Evolutionary conservation across 225 moss, liverwort and hornwort genomes (phyloP).

Genomic region (Climacium dendroides): DNA sequence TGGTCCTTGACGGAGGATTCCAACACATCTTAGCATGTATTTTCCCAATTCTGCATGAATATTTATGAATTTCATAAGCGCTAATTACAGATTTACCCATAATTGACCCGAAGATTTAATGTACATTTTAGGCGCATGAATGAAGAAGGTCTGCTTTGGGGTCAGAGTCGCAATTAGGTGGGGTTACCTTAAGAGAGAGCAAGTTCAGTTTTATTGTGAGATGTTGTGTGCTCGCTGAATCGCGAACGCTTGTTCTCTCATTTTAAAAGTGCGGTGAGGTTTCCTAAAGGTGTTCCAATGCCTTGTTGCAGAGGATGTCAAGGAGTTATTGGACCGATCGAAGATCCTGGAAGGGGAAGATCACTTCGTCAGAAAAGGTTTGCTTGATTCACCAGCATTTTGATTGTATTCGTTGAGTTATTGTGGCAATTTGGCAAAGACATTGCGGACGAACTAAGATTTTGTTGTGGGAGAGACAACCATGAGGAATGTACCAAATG

Average conservation of each 20-base stretch:
- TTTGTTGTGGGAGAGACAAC: neutral
- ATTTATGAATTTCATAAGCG: neutral
- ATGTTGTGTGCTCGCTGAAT: neutral
- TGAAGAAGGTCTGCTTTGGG: neutral
- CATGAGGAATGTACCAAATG: neutral
- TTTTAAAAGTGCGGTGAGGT: neutral
- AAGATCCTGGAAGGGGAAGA: constrained; percentile 39
- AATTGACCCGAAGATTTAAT: neutral
- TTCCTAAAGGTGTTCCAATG: neutral
- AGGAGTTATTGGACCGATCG: constrained; percentile 17
- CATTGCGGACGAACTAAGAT: neutral
- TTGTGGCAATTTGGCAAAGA: neutral
- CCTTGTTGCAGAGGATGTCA: constrained; percentile 12
- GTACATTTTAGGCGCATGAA: neutral
- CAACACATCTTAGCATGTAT: neutral
- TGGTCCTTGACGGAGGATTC: neutral
- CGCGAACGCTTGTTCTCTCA: neutral
- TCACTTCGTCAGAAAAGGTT: constrained; percentile 32
- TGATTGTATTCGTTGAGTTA: neutral
- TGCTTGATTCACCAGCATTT: neutral
- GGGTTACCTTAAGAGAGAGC: neutral
- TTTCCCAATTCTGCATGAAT: neutral
- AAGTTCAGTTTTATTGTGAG: neutral
- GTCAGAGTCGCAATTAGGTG: too few species aligned
- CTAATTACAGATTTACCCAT: neutral